Base-by-base conservation (phyloP, 1,284 basidiomycete species). In the Farysia itapuensis region DNA sequence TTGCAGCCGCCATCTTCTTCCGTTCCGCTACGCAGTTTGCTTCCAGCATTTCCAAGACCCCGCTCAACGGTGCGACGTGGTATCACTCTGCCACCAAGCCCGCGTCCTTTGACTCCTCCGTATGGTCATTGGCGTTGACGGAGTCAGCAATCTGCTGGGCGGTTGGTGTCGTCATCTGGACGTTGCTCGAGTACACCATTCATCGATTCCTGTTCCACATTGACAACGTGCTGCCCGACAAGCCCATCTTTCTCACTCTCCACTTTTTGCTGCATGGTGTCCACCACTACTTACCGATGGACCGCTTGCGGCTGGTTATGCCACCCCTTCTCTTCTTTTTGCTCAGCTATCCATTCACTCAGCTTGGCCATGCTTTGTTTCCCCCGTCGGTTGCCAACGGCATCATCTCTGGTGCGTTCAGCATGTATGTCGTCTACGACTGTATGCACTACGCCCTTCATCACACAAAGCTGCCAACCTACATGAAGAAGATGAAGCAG, bases 181-280 rank as follows among this genome's bases (percentile, higher is more conserved):
- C 94, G 0, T 77, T 97, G 52, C 80, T 99, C 77, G 95, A 98
- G 78, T 99, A 98, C 78, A 79, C 81, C n/a, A 79, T 99, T 72
- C 95, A 99, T 79, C 87, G 94, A 23, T 97, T 96, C 84, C 80
- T 99, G 41, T 99, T 99, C 85, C 95, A 99, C 79, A 81, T 99
- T 66, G 95, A 99, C 78, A 80, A 85, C n/a, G 77, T 83, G 67
- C 82, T 99, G 13, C 95, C 94, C 5, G 94, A 97, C 77, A 81
- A 81, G 46, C 86, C 87, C 16, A 79, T 81, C 50, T 89, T 87
- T 77, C 81, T 98, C 69, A 85, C 85, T 36, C 77, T 97, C 25
- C 94, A 99, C 78, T 99, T 99, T 79, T 78, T 92, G 69, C 81
- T 93, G 70, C 94, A 98, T 77, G 94, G 95, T 18, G 86, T 99